phyloP scores from a whole-genome alignment of 352 stramenopile genomes.

The Peronospora belbahrii region DNA sequence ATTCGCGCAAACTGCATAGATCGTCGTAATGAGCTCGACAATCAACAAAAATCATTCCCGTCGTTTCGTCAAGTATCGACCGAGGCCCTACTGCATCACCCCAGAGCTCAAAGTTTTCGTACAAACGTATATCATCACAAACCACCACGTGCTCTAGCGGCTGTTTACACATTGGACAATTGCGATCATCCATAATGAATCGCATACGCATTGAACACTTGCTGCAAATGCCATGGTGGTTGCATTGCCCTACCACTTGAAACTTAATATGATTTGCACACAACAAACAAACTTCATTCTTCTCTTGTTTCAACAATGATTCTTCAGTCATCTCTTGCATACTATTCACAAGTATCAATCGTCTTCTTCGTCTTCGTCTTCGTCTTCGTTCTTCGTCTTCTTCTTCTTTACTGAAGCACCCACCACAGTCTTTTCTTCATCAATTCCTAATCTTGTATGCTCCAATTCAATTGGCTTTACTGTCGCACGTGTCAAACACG shows the following conservation, averaged over 20 bases:
- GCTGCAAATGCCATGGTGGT: constrained; percentile 75
- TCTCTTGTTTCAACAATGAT: too few relatives aligned
- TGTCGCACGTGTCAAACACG: not conserved
- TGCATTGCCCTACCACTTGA: constrained; percentile 65
- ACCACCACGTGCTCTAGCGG: constrained; percentile 60
- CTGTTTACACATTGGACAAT: constrained; percentile 79
- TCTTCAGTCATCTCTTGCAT: constrained; percentile 5
- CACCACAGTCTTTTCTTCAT: constrained; percentile 4
- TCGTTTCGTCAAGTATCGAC: constrained; percentile 59
- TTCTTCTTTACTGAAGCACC: too few relatives aligned
- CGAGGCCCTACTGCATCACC: constrained; percentile 54
- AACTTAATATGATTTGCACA: constrained; percentile 67
- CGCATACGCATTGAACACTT: constrained; percentile 80
- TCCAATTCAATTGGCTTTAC: not conserved
- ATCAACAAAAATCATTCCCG: constrained; percentile 74
- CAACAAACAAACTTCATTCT: constrained; percentile 46
- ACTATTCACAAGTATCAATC: not conserved
- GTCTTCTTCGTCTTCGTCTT: constrained; percentile 6
- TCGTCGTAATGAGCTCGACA: constrained; percentile 54
- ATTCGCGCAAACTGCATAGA: constrained; percentile 50
- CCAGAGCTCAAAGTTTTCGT: constrained; percentile 73
- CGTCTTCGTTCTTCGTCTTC: constrained; percentile 18
- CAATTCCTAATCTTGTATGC: not conserved
- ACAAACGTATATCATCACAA: constrained; percentile 29
- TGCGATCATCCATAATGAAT: constrained; percentile 66